Conservation (phyloP, 2,329 filamentous ascomycete species). For the Hymenoscyphus occultus region DNA sequence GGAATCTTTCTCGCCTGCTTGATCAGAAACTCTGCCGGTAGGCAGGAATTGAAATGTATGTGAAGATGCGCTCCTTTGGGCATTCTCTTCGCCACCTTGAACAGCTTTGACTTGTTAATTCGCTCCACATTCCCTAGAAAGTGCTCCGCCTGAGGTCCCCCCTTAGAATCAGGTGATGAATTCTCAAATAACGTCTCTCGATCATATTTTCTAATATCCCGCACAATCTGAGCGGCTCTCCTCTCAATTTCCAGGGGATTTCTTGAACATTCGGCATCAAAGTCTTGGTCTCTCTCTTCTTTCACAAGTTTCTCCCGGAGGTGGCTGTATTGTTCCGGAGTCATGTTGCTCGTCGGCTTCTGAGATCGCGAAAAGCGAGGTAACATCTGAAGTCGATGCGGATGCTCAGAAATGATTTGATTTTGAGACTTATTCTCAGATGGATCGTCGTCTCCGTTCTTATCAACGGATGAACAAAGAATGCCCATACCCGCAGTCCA, state of each 20-base stretch:
- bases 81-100: slow-evolving; percentile 54
- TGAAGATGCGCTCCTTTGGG: slow-evolving; percentile 74
- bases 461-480: slow-evolving; percentile 32
- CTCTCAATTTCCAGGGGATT: slow-evolving; percentile 30
- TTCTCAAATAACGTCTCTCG: slow-evolving; percentile 29
- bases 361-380: slow-evolving; percentile 21
- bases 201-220: slow-evolving; percentile 32
- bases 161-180: slow-evolving; percentile 21
- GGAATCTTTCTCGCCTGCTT: slow-evolving; percentile 50
- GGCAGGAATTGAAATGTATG: slow-evolving; percentile 75
- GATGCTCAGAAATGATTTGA: slow-evolving; percentile 15
- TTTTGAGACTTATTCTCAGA: slow-evolving; percentile 25
- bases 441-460: slow-evolving; percentile 30
- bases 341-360: slow-evolving; percentile 23
- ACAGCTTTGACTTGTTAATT: slow-evolving; percentile 55
- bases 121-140: slow-evolving; percentile 55
- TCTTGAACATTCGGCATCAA: slow-evolving; percentile 30
- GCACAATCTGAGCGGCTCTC: slow-evolving; percentile 30
- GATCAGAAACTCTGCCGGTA: slow-evolving; percentile 60
- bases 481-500: slow-evolving; percentile 29
- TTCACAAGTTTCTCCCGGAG: slow-evolving; percentile 25
- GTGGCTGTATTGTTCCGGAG: slow-evolving; percentile 24
- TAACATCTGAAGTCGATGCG: slow-evolving; percentile 32
- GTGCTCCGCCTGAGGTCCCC: slow-evolving; percentile 47
- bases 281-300: slow-evolving; percentile 30